A percentile compares a stretch with the other conserved stretches of the same genome.
Evolutionary conservation across 257 asterid genomes (phyloP).

Genomic region (Nicotiana knightiana): DNA sequence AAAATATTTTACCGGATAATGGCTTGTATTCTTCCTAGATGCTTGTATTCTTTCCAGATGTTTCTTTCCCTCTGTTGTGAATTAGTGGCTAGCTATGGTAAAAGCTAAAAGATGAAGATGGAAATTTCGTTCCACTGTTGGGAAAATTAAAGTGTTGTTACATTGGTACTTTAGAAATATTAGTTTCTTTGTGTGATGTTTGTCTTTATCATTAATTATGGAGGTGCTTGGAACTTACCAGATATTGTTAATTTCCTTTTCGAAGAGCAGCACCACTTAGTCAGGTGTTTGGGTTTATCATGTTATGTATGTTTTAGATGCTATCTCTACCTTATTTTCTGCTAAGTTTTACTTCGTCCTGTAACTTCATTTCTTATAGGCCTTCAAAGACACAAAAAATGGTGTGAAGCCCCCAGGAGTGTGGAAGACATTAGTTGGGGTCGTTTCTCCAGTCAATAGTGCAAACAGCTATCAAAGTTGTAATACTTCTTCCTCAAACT

Average conservation of each 20-base stretch:
- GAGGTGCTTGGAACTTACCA: not conserved
- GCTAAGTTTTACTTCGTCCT: not conserved
- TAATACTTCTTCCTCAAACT: slow-evolving; percentile 22
- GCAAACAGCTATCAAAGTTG: slow-evolving; percentile 41
- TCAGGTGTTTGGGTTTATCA: not conserved
- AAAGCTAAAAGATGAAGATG: not conserved
- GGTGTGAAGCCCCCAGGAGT: slow-evolving; percentile 72
- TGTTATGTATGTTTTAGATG: not conserved
- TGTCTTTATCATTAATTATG: not conserved
- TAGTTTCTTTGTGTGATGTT: not conserved
- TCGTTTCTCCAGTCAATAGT: slow-evolving; percentile 42
- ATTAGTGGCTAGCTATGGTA: not conserved
- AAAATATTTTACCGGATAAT: not conserved
- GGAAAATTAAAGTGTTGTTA: not conserved
- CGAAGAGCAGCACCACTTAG: not conserved
- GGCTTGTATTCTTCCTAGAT: not conserved
- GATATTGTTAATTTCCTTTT: not conserved
- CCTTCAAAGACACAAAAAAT: slow-evolving; percentile 54
- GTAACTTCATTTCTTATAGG: slow-evolving; percentile 30
- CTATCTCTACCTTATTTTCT: not conserved
- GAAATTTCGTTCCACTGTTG: slow-evolving; percentile 1
- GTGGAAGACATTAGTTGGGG: slow-evolving; percentile 63
- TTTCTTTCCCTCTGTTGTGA: not conserved
- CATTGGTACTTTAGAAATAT: not conserved
- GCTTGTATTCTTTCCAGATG: not conserved